Evolutionary conservation across 306 rosid genomes (phyloP).

Genomic region (Prunus padus): DNA sequence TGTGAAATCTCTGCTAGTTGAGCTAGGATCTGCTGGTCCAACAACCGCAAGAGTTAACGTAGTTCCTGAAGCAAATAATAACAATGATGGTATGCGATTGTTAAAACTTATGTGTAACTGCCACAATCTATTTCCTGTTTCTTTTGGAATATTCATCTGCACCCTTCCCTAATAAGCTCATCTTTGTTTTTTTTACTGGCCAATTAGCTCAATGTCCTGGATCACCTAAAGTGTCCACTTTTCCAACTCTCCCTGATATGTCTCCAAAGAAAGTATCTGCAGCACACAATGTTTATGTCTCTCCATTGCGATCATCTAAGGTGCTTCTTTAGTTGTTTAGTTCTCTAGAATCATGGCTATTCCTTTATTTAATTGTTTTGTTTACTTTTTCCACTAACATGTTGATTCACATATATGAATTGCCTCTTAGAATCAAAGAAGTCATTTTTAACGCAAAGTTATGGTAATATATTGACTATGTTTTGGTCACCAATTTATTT

Average conservation of each 20-base stretch:
- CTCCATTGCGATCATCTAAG: slow-evolving; percentile 95
- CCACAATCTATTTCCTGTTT: slow-evolving; percentile 9
- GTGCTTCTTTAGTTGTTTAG: slow-evolving; percentile 40
- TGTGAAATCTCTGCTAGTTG: slow-evolving; percentile 82
- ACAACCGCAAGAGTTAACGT: slow-evolving; percentile 46
- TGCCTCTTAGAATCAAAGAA: slow-evolving; percentile 5
- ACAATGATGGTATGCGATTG: slow-evolving; percentile 56
- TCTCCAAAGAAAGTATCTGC: slow-evolving; percentile 98
- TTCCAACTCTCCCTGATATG: slow-evolving; percentile 97
- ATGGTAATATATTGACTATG: not conserved
- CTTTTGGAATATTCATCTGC: slow-evolving; percentile 18
- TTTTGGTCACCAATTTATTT: not conserved
- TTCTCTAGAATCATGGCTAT: not conserved
- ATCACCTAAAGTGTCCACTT: slow-evolving; percentile 85
- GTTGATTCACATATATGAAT: slow-evolving; percentile 11
- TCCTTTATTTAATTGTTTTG: not conserved
- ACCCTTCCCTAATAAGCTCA: slow-evolving; percentile 21
- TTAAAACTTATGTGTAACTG: not conserved
- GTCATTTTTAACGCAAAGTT: not conserved
- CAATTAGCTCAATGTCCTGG: slow-evolving; percentile 79
- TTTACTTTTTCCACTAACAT: not conserved
- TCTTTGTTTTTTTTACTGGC: slow-evolving; percentile 28
- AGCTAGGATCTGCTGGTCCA: slow-evolving; percentile 79
- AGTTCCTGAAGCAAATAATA: slow-evolving; percentile 63
- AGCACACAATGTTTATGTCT: slow-evolving; percentile 86